Evolutionary conservation across 192 early-diverging fungal genomes (phyloP).

Genomic region (Cladochytrium replicatum): DNA sequence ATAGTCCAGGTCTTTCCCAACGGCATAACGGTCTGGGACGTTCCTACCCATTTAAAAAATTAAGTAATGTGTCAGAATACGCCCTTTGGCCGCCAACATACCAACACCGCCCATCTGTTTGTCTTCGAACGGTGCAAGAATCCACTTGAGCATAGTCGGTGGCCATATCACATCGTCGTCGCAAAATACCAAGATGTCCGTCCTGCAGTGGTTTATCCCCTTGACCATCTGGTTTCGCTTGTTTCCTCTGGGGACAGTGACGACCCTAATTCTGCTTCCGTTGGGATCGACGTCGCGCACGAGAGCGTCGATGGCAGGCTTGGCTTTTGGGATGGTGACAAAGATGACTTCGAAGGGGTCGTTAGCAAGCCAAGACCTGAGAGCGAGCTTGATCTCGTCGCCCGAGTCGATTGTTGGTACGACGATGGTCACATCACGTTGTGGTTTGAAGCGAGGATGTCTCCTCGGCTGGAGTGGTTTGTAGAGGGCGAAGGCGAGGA

Average conservation of each 20-base stretch:
- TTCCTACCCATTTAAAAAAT: constrained; percentile 23
- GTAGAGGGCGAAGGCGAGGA: constrained; percentile 53
- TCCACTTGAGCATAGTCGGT: constrained; percentile 49
- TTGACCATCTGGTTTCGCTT: constrained; percentile 63
- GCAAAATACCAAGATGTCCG: constrained; percentile 56
- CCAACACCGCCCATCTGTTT: constrained; percentile 60
- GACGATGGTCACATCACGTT: constrained; percentile 58
- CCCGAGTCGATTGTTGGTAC: constrained; percentile 71
- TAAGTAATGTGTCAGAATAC: constrained; percentile 2
- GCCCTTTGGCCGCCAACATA: constrained; percentile 5
- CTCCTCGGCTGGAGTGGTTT: constrained; percentile 44
- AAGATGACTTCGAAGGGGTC: constrained; percentile 64
- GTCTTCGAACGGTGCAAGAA: constrained; percentile 64
- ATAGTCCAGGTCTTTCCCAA: constrained; percentile 49
- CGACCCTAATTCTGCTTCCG: constrained; percentile 29
- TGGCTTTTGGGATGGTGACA: constrained; percentile 41
- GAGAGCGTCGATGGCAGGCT: constrained; percentile 35
- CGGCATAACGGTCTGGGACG: constrained; percentile 50
- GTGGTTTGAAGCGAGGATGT: constrained; percentile 44
- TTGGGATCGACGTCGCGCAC: constrained; percentile 50
- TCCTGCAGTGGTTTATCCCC: constrained; percentile 51
- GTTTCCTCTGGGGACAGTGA: constrained; percentile 49
- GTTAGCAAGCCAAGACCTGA: constrained; percentile 49
- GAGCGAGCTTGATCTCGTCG: constrained; percentile 59
- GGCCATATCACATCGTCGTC: constrained; percentile 66